Conservation (phyloP, 805 yeast species). For the Kodamaea jinghongensis region DNA sequence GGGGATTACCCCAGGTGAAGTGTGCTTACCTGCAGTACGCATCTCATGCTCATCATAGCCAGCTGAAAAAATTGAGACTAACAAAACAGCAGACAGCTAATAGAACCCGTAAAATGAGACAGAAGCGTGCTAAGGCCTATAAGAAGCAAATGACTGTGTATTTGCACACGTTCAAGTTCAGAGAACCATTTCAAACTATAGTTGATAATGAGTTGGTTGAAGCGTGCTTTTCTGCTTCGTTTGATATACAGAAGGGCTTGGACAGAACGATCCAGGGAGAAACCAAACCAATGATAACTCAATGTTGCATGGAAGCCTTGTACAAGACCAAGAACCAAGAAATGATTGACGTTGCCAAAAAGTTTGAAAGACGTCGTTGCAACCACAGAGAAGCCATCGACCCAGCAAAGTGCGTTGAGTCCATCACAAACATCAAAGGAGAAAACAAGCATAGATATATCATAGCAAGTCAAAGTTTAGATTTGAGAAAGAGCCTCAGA, state of each 20-base stretch:
- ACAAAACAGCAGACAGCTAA: background rate
- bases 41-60: slow-evolving; percentile 4
- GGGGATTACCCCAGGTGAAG: too few relatives aligned
- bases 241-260: slow-evolving; percentile 78
- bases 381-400: slow-evolving; percentile 68
- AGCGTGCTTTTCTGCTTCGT: slow-evolving; percentile 63
- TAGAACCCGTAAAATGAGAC: slow-evolving; percentile 61
- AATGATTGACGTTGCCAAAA: slow-evolving; percentile 79
- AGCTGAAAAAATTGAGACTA: slow-evolving; percentile 3
- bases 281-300: slow-evolving; percentile 88
- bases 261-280: slow-evolving; percentile 80
- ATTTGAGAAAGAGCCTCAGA: slow-evolving; percentile 66
- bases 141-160: slow-evolving; percentile 89
- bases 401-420: slow-evolving; percentile 73
- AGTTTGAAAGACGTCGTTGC: slow-evolving; percentile 89
- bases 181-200: slow-evolving; percentile 89
- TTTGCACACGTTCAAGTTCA: slow-evolving; percentile 81
- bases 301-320: slow-evolving; percentile 87
- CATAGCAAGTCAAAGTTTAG: slow-evolving; percentile 78
- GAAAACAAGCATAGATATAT: slow-evolving; percentile 87
- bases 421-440: slow-evolving; percentile 68
- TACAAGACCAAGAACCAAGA: slow-evolving; percentile 68
- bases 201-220: slow-evolving; percentile 78
- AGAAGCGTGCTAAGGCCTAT: slow-evolving; percentile 91
- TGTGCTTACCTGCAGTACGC: slow-evolving; percentile 3